phyloP scores from a whole-genome alignment of 768 basidiomycete species.

The Flagelloscypha sp. region DNA sequence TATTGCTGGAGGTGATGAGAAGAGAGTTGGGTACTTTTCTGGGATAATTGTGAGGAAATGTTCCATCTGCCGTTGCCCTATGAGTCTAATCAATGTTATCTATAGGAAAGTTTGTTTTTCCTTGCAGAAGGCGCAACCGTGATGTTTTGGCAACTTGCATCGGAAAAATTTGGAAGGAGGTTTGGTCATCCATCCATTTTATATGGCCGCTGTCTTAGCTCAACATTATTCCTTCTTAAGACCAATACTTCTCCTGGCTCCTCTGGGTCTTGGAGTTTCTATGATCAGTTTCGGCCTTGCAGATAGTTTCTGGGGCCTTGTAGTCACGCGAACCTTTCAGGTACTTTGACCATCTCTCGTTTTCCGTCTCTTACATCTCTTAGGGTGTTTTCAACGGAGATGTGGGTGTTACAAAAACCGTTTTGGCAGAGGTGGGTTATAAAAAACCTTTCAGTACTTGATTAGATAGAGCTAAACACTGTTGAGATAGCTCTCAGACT shows the following conservation, averaged over 20 bases:
- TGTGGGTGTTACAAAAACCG: too few relatives aligned
- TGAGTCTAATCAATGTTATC: background rate
- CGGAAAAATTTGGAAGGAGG: slow-evolving; percentile 29
- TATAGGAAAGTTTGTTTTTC: slow-evolving; percentile 23
- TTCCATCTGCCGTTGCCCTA: background rate
- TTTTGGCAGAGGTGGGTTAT: too few relatives aligned
- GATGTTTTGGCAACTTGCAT: slow-evolving; percentile 23
- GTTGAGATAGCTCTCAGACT: background rate
- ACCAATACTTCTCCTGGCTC: slow-evolving; percentile 25
- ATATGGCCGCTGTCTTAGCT: too few relatives aligned
- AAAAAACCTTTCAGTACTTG: too few relatives aligned
- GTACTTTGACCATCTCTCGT: too few relatives aligned
- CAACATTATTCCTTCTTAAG: too few relatives aligned
- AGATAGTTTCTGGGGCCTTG: slow-evolving; percentile 19
- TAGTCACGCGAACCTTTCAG: slow-evolving; percentile 17
- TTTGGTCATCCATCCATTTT: too few relatives aligned
- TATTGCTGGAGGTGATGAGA: slow-evolving; percentile 19
- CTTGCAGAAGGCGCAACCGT: slow-evolving; percentile 19
- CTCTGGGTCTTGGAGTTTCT: slow-evolving; percentile 22
- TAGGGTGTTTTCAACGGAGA: slow-evolving; percentile 24
- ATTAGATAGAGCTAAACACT: too few relatives aligned
- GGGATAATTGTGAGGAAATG: slow-evolving; percentile 20
- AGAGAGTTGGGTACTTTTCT: slow-evolving; percentile 22
- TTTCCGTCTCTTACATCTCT: too few relatives aligned
- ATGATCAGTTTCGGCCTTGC: slow-evolving; percentile 29